These are phyloP conservation scores for Spinellus fusiger DNA, from an alignment of 192 early-diverging fungal genomes.

Conservation along the genomic window DNA sequence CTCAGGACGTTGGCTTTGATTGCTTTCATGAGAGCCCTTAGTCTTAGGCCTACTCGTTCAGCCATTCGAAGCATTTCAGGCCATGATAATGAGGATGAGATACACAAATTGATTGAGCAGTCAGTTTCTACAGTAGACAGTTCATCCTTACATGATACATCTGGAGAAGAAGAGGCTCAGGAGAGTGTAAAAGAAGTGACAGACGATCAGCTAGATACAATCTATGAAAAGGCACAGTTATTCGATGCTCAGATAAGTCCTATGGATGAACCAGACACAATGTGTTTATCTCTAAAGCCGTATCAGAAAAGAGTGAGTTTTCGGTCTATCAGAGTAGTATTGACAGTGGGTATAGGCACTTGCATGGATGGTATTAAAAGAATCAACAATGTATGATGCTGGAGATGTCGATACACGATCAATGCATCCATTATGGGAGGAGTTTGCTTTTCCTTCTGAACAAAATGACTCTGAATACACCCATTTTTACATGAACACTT, in stretches of 20 bases:
- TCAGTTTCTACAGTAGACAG: background rate
- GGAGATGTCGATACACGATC: slow-evolving; percentile 20
- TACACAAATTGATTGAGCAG: slow-evolving; percentile 7
- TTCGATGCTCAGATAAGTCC: slow-evolving; percentile 39
- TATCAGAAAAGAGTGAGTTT: slow-evolving; percentile 39
- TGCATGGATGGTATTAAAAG: slow-evolving; percentile 48
- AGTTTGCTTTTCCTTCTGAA: slow-evolving; percentile 38
- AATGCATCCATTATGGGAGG: slow-evolving; percentile 52
- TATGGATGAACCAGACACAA: slow-evolving; percentile 39
- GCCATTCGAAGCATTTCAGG: slow-evolving; percentile 1
- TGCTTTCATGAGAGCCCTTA: slow-evolving; percentile 9
- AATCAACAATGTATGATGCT: slow-evolving; percentile 7
- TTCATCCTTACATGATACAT: background rate
- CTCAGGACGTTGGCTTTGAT: slow-evolving; percentile 19
- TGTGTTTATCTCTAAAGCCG: slow-evolving; percentile 37
- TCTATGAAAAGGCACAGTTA: slow-evolving; percentile 52
- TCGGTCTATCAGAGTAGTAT: background rate
- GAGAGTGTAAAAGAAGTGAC: slow-evolving; percentile 39
- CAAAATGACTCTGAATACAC: slow-evolving; percentile 17
- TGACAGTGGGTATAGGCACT: slow-evolving; percentile 27
- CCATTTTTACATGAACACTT: slow-evolving; percentile 43
- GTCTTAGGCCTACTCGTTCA: slow-evolving; percentile 14
- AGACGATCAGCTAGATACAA: slow-evolving; percentile 42
- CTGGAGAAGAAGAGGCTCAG: background rate
- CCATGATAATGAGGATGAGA: slow-evolving; percentile 1